Percentiles rank a stretch among this genome's conserved stretches.
Evolutionary conservation across 140 eudicot genomes (phyloP).

Genomic region (Senecio squalidus): DNA sequence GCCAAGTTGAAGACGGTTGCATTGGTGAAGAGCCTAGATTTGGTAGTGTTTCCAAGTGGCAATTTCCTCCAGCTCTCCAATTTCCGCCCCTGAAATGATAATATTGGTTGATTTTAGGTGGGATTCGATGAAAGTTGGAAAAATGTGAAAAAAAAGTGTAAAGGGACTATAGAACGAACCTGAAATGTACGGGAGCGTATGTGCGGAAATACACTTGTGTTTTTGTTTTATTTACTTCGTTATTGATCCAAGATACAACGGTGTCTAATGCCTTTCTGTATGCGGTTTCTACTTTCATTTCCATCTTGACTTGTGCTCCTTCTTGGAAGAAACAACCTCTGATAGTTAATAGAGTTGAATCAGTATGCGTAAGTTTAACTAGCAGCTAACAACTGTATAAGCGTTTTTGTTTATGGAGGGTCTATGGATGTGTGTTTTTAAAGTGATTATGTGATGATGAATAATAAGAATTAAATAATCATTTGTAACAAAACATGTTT

Average conservation of each 20-base stretch:
- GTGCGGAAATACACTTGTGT: constrained; percentile 83
- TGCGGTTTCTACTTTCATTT: constrained; percentile 63
- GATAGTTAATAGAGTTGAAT: constrained; percentile 7
- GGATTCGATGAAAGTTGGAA: not conserved
- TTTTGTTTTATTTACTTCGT: constrained; percentile 57
- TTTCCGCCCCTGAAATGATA: constrained; percentile 65
- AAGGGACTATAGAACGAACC: constrained; percentile 35
- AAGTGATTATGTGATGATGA: too few species aligned
- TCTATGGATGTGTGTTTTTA: not conserved
- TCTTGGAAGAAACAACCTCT: constrained; percentile 94
- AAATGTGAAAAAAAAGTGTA: not conserved
- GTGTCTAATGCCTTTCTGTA: constrained; percentile 57
- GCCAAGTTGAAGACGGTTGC: constrained; percentile 50
- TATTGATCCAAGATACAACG: constrained; percentile 51
- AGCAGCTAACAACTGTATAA: not conserved
- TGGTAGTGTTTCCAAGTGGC: constrained; percentile 81
- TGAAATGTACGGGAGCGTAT: constrained; percentile 93
- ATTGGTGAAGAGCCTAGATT: constrained; percentile 46
- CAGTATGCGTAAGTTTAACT: not conserved
- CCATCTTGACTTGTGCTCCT: constrained; percentile 63
- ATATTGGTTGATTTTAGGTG: not conserved
- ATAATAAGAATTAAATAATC: not conserved
- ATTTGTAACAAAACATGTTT: too few species aligned
- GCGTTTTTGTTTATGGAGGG: not conserved
- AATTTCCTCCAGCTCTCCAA: constrained; percentile 85